A percentile compares a stretch with the other conserved stretches of the same genome.
These are phyloP conservation scores for Penicillium glabrum DNA, from an alignment of 2,329 filamentous ascomycete genomes.

Conservation along the genomic window DNA sequence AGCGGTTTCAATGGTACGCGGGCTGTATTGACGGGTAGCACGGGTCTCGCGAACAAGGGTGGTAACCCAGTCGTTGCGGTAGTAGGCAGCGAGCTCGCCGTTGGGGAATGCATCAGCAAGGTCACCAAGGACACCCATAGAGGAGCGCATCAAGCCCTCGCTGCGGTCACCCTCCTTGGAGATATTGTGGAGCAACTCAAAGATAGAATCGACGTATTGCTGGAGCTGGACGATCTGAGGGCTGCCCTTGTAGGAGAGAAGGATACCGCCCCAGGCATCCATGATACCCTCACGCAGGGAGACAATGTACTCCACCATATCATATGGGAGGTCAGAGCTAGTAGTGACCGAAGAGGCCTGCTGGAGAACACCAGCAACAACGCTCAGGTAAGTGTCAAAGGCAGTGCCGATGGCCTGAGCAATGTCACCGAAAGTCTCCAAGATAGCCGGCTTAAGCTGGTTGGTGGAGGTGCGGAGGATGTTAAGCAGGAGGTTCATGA, in stretches of 20 bases:
- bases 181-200: conserved; percentile 79
- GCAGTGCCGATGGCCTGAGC: conserved; percentile 87
- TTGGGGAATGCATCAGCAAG: conserved; percentile 90
- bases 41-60: conserved; percentile 89
- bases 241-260: conserved; percentile 84
- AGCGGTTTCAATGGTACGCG: conserved; percentile 87
- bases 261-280: conserved; percentile 97
- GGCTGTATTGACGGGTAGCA: conserved; percentile 79
- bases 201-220: conserved; percentile 80
- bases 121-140: conserved; percentile 90
- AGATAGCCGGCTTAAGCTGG: conserved; percentile 96
- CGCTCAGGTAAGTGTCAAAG: conserved; percentile 89
- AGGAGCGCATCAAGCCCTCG: conserved; percentile 86
- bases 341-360: conserved; percentile 84
- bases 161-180: conserved; percentile 82
- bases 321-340: conserved; percentile 77
- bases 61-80: conserved; percentile 89
- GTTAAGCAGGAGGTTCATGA: conserved; percentile 97
- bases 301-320: conserved; percentile 96
- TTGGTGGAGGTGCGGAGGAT: conserved; percentile 79
- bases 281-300: conserved; percentile 96
- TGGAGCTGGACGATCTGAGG: conserved; percentile 61
- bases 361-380: conserved; percentile 91
- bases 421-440: conserved; percentile 98
- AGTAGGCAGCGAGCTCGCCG: conserved; percentile 79